Conservation (phyloP, 2,329 filamentous ascomycete genomes). For the Aureobasidium sp. region DNA sequence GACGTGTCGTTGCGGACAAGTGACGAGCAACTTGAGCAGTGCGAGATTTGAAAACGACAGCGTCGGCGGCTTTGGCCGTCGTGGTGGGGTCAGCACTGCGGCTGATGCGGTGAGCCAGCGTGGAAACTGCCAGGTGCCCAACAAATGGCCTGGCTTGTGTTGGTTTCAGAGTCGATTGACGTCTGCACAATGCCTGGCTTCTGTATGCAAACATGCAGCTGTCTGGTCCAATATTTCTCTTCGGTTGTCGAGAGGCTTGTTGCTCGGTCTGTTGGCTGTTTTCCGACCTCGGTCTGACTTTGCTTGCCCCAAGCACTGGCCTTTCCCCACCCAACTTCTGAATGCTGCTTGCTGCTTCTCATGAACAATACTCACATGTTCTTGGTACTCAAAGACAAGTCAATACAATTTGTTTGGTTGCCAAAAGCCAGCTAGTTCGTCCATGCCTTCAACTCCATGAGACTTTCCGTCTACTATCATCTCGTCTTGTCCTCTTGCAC, state of each 20-base stretch:
- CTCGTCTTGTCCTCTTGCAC: neutral
- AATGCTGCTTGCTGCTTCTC: no score
- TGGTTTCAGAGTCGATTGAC: conserved; percentile 2
- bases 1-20: conserved; percentile 25
- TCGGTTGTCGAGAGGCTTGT: conserved; percentile 4
- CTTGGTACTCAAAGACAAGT: neutral
- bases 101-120: conserved; percentile 22
- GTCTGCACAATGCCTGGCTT: conserved; percentile 1
- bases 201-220: conserved; percentile 13
- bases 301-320: conserved; percentile 13
- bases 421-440: conserved; percentile 36
- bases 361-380: no score
- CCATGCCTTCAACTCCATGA: neutral
- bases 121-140: conserved; percentile 19
- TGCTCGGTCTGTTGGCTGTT: neutral
- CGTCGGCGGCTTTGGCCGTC: conserved; percentile 21
- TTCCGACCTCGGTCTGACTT: conserved; percentile 12
- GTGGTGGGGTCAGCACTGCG: conserved; percentile 24
- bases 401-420: conserved; percentile 41
- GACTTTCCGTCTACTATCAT: neutral
- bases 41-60: conserved; percentile 36
- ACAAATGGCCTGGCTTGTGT: conserved; percentile 12
- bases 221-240: neutral
- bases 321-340: neutral
- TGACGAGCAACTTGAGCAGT: conserved; percentile 35